Percentiles rank a stretch among this genome's conserved stretches.
phyloP scores from a whole-genome alignment of 306 rosid species.

The Malus asiatica region DNA sequence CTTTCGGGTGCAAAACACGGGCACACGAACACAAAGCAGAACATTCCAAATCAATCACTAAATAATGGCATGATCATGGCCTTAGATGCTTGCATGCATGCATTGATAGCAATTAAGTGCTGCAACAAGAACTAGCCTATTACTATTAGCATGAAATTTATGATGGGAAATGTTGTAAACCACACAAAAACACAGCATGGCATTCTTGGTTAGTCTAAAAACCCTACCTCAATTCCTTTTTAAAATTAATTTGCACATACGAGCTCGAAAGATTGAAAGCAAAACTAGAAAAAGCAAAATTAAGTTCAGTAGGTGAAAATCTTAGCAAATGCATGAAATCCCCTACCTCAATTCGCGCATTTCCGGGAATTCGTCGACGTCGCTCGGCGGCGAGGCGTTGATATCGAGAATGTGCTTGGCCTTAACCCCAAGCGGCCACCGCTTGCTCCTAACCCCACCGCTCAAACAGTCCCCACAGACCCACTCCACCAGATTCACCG shows the following conservation, averaged over 20 bases:
- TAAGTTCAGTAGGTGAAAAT: background rate
- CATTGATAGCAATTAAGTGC: background rate
- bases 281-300: background rate
- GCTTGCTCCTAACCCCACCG: slow-evolving; percentile 69
- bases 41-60: background rate
- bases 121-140: background rate
- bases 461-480: slow-evolving; percentile 66
- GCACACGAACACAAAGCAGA: background rate
- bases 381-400: slow-evolving; percentile 95
- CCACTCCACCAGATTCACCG: slow-evolving; percentile 56
- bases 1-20: too few species aligned
- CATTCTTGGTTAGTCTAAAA: background rate
- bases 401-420: slow-evolving; percentile 81
- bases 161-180: background rate
- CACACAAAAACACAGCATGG: background rate
- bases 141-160: background rate
- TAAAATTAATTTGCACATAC: background rate
- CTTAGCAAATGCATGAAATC: slow-evolving; percentile 2
- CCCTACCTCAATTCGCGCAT: slow-evolving; percentile 58
- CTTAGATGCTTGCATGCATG: background rate
- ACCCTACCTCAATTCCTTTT: background rate
- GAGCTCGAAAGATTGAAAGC: background rate
- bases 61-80: background rate
- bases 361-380: slow-evolving; percentile 37
- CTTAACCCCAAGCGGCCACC: slow-evolving; percentile 93